Base-by-base conservation (phyloP, 2,329 filamentous ascomycete genomes). In the Xylariaceae sp. region DNA sequence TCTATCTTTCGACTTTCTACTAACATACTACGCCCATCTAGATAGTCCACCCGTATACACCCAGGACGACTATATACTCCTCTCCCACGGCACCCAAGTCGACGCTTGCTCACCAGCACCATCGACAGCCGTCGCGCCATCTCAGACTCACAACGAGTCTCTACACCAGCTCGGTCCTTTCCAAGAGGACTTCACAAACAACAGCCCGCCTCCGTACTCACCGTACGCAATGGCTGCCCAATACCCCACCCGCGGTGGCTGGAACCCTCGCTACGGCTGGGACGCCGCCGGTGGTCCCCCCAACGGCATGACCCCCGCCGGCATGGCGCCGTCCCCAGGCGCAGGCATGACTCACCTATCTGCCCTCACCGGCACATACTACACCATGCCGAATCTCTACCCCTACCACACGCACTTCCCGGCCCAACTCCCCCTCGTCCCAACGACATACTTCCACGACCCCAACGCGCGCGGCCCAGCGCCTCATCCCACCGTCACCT, bases 401-500 rank as follows among this genome's bases (percentile, higher is more conserved):
- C 23, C 4, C 1, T 30, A 18, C 2, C 7, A n/a, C 7, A 7
- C 2, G 15, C 56, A 50, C 49, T 53, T 34, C 18, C 30, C 11
- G 15, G n/a, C 4, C 17, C 42, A 39, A 55, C 7, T 9, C 3
- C 11, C 37, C 37, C 37, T 30, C 4, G 5, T 30, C 23, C 23
- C 23, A 5, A 30, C 23, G 4, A 5, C 23, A 1, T 30, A 5
- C 3, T 30, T 57, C 45, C 42, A 6, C 13, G 11, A 23, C 73
- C 23, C 52, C 51, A 2, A 66, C 70, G 13, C 55, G 1, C 78
- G 80, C 2, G 65, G 72, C n/a, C 74, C 78, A 0, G 74, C 77
- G 56, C 68, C 75, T 0, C 73, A 74, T 17, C 80, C 82, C 0
- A 66, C 66, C 6, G 74, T 79, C 59, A 75, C 80, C 64, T 61